Conservation (phyloP, 2,329 filamentous ascomycete genomes). For the Aspergillus sp. region DNA sequence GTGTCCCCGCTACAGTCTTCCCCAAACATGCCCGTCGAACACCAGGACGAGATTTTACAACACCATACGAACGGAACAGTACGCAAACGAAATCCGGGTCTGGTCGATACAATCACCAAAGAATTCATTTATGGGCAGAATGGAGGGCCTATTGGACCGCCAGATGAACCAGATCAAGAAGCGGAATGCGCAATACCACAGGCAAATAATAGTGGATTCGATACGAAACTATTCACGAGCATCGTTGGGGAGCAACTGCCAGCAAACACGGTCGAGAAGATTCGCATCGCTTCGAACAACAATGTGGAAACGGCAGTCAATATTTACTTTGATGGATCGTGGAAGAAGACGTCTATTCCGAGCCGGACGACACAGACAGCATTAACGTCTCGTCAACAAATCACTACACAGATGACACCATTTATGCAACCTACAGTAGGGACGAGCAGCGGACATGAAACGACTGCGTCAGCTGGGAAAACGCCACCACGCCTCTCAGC, state of each 20-base stretch:
- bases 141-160: too few relatives aligned
- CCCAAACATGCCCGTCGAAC: not conserved
- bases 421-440: not conserved
- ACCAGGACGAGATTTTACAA: not conserved
- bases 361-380: slow-evolving; percentile 6
- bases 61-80: not conserved
- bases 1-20: not conserved
- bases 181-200: not conserved
- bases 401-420: not conserved
- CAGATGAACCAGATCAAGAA: not conserved
- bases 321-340: slow-evolving; percentile 59
- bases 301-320: slow-evolving; percentile 58
- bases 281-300: slow-evolving; percentile 45
- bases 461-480: slow-evolving; percentile 3
- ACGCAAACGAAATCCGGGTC: not conserved
- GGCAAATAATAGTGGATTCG: slow-evolving; percentile 39
- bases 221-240: slow-evolving; percentile 49
- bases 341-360: slow-evolving; percentile 35
- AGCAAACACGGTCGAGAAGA: slow-evolving; percentile 37
- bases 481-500: slow-evolving; percentile 10
- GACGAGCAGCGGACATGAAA: not conserved
- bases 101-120: not conserved
- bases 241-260: slow-evolving; percentile 51
- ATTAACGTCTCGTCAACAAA: slow-evolving; percentile 6
- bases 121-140: not conserved